Conservation (phyloP, 2,329 filamentous ascomycete genomes). For the Colletotrichum coccodes region DNA sequence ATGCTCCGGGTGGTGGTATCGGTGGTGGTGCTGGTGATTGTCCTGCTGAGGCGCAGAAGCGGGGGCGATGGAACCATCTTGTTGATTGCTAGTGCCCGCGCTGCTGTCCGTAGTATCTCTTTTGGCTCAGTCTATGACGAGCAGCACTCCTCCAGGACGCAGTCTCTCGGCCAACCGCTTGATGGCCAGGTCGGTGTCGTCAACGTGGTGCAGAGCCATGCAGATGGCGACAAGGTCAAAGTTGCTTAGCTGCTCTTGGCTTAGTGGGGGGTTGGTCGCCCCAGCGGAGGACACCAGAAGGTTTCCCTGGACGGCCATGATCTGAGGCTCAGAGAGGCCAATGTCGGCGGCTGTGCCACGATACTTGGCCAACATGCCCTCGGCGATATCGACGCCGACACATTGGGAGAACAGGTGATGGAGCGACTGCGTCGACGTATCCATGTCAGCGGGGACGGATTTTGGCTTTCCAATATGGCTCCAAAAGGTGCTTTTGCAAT, state of each 20-base stretch:
- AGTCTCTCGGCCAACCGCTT: slow-evolving; percentile 40
- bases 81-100: background rate
- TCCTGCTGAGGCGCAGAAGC: slow-evolving; percentile 23
- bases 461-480: no score
- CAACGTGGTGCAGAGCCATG: slow-evolving; percentile 48
- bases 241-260: slow-evolving; percentile 31
- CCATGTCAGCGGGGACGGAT: background rate
- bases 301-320: background rate
- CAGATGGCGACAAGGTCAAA: slow-evolving; percentile 46
- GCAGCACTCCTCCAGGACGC: slow-evolving; percentile 37
- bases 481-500: no score
- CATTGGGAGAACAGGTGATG: background rate
- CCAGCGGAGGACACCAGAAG: background rate
- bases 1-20: slow-evolving; percentile 33
- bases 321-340: background rate
- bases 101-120: background rate
- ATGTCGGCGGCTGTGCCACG: background rate
- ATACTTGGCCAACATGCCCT: background rate
- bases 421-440: background rate
- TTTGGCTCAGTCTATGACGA: slow-evolving; percentile 37
- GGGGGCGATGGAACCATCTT: no score
- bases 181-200: slow-evolving; percentile 39
- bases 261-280: background rate
- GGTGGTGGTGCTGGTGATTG: background rate
- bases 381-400: background rate